phyloP scores from a whole-genome alignment of 1,284 basidiomycete species.

The Irpex rosettiformis region DNA sequence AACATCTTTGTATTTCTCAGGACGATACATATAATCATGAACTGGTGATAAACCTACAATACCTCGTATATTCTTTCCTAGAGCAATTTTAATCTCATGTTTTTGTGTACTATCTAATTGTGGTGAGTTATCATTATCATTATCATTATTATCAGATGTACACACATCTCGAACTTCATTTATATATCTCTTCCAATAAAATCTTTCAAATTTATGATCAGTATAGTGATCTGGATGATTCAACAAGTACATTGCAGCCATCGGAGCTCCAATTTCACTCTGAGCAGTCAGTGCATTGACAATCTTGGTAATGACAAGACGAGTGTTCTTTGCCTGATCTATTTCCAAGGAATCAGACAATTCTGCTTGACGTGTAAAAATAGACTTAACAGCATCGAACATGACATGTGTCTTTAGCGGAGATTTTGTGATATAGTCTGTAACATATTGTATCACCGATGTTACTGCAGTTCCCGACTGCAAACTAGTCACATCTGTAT shows the following conservation, averaged over 20 bases:
- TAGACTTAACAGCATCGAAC: constrained; percentile 29
- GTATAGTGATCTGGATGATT: constrained; percentile 17
- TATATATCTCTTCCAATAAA: constrained; percentile 12
- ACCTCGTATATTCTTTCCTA: not conserved
- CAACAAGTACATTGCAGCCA: constrained; percentile 8
- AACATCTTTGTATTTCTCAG: not conserved
- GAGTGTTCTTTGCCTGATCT: not conserved
- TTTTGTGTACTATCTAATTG: not conserved
- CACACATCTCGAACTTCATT: not conserved
- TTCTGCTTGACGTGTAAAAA: constrained; percentile 24
- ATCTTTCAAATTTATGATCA: constrained; percentile 5
- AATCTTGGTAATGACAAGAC: not conserved
- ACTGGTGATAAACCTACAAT: too few species aligned
- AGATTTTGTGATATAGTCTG: constrained; percentile 7
- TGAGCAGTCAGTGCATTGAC: not conserved
- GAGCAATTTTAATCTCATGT: not conserved
- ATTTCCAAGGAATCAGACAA: constrained; percentile 3
- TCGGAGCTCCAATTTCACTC: constrained; percentile 11
- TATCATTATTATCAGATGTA: not conserved
- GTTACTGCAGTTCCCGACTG: constrained; percentile 1
- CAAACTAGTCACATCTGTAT: constrained; percentile 5
- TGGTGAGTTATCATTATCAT: too few species aligned
- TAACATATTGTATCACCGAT: constrained; percentile 4
- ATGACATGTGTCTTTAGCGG: constrained; percentile 13
- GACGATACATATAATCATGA: not conserved